Conservation (phyloP, 2,329 filamentous ascomycete species). For the Aureobasidium sp. region DNA sequence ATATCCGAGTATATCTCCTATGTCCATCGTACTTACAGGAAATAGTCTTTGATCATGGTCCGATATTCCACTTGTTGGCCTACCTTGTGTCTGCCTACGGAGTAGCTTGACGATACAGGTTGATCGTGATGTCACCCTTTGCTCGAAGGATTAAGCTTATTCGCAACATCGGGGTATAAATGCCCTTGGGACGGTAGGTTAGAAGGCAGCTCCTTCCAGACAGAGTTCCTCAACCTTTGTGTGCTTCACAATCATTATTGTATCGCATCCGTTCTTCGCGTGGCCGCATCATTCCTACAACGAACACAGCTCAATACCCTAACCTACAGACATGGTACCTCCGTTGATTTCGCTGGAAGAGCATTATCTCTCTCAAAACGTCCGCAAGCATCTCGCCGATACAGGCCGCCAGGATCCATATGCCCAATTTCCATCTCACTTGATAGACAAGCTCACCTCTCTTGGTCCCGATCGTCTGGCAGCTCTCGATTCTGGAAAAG, state of each 20-base stretch:
- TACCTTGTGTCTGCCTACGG: neutral
- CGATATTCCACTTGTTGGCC: neutral
- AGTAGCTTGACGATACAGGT: neutral
- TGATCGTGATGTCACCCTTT: neutral
- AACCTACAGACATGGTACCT: slow-evolving; percentile 22
- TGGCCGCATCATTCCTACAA: neutral
- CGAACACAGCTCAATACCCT: neutral
- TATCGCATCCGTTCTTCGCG: neutral
- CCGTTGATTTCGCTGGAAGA: slow-evolving; percentile 33
- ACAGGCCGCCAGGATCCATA: slow-evolving; percentile 10
- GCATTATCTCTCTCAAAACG: slow-evolving; percentile 27
- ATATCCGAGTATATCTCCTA: neutral
- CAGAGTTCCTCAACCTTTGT: neutral
- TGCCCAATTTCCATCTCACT: neutral
- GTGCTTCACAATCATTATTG: neutral
- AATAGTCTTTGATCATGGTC: neutral
- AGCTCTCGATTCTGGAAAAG: slow-evolving; percentile 28
- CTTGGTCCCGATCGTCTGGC: slow-evolving; percentile 25
- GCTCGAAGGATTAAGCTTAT: neutral
- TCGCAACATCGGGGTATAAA: neutral
- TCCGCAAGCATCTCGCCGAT: slow-evolving; percentile 12
- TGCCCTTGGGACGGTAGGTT: neutral
- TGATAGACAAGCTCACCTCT: slow-evolving; percentile 23
- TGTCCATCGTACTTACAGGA: neutral
- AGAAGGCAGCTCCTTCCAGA: neutral